phyloP scores from a whole-genome alignment of 2,329 filamentous ascomycete species.

The Venturiaceae sp. region DNA sequence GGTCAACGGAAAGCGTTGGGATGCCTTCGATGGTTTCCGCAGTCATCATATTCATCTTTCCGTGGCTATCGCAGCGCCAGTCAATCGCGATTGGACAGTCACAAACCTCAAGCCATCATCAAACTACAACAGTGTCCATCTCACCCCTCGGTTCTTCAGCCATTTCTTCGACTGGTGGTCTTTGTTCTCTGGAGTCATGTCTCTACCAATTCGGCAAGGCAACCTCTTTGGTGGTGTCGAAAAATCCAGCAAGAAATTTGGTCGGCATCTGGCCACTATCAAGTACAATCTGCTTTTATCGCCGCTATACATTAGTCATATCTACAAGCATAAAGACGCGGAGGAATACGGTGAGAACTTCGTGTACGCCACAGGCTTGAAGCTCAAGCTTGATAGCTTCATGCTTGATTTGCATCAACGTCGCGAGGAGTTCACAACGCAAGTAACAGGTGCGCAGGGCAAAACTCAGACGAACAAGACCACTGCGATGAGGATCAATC shows the following conservation, averaged over 20 bases:
- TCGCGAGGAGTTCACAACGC: conserved; percentile 80
- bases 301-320: conserved; percentile 87
- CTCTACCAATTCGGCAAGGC: conserved; percentile 87
- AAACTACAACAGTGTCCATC: conserved; percentile 93
- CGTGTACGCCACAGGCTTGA: conserved; percentile 90
- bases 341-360: conserved; percentile 72
- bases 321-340: conserved; percentile 96
- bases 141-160: conserved; percentile 92
- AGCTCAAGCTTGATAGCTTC: conserved; percentile 91
- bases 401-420: conserved; percentile 95
- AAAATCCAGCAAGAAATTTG: conserved; percentile 98
- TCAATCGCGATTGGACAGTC: conserved; percentile 76
- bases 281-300: conserved; percentile 94
- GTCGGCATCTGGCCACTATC: conserved; percentile 91
- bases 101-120: conserved; percentile 65
- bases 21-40: conserved; percentile 80
- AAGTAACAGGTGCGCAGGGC: conserved; percentile 55
- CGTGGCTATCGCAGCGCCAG: conserved; percentile 78
- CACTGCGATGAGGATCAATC: conserved; percentile 90
- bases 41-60: conserved; percentile 96
- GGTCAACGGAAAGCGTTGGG: conserved; percentile 27
- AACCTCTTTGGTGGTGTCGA: conserved; percentile 83
- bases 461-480: conserved; percentile 69
- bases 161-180: conserved; percentile 99
- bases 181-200: conserved; percentile 90